phyloP scores from a whole-genome alignment of 371 early-diverging fungal species.

The Paraphysoderma sedebokerense region DNA sequence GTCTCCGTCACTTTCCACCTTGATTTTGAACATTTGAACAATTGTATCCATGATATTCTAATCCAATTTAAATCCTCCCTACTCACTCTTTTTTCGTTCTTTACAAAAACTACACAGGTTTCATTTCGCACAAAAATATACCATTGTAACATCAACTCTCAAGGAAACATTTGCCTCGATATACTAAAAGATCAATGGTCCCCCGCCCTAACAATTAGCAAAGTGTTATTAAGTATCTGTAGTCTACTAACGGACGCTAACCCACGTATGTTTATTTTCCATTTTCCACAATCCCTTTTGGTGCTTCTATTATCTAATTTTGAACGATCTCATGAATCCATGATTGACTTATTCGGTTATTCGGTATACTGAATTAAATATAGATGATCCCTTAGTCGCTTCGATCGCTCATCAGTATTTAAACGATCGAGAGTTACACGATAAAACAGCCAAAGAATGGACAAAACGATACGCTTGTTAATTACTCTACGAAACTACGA shows the following conservation, averaged over 20 bases:
- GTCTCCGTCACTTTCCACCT: neutral
- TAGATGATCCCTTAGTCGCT: slow-evolving; percentile 83
- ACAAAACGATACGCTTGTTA: slow-evolving; percentile 52
- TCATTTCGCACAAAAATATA: slow-evolving; percentile 80
- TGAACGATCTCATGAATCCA: neutral
- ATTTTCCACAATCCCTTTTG: slow-evolving; percentile 2
- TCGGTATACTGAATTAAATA: neutral
- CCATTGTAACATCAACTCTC: slow-evolving; percentile 88
- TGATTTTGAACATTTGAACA: neutral
- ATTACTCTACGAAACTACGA: slow-evolving; percentile 4
- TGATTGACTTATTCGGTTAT: neutral
- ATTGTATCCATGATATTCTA: neutral
- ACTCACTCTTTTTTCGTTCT: neutral
- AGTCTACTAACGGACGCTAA: slow-evolving; percentile 87
- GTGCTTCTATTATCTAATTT: slow-evolving; percentile 3
- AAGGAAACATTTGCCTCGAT: slow-evolving; percentile 83
- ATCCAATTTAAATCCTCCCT: neutral
- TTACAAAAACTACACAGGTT: slow-evolving; percentile 17
- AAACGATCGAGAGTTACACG: slow-evolving; percentile 71
- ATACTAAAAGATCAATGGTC: slow-evolving; percentile 90
- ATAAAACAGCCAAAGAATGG: slow-evolving; percentile 84
- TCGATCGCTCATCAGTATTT: slow-evolving; percentile 85
- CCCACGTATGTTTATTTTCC: slow-evolving; percentile 33
- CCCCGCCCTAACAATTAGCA: slow-evolving; percentile 83
- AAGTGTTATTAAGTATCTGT: slow-evolving; percentile 74